Base-by-base conservation (phyloP, 345 rosid genomes). In the Bretschneidera sinensis region DNA sequence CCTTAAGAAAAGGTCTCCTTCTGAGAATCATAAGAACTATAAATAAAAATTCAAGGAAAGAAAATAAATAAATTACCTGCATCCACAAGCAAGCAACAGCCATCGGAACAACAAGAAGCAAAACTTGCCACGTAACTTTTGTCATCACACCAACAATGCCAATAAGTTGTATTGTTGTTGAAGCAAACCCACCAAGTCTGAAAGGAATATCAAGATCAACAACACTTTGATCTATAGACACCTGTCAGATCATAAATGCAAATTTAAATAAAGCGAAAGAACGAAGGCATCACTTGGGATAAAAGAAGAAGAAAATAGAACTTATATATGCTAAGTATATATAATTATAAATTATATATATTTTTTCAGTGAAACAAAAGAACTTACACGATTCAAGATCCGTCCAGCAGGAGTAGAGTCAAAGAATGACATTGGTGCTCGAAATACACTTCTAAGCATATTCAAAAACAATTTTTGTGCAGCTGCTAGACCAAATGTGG, bases 131-230 rank as follows among this genome's bases (percentile, higher is more conserved):
- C 57, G 99, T 95, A 48, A 95, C 99, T 64, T 79, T 74, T 28
- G 92, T 78, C 99, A 95, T 95, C 17, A 95, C 99, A 20, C 89
- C 91, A 51, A 95, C 95, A 57, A 95, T 95, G 62, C 99, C 97
- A 56, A 91, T 48, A 61, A 95, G 96, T 62, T 95, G 99, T 75
- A 95, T 95, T 17, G 99, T 95, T 39, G 99, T 95, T 49, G 99
- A 95, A 68, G 99, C 97, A 78, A 95, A 95, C 48, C 99, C 97
- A 57, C 99, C 96, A 73, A 94, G 97, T 72, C 99, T 83, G 76
- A 94, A 94, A 60, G 99, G 99, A 66, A 94, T 90, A 76, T 94
- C 99, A 62, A 94, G 97, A 76, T 94, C 99, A 57, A 94, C 99
- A 19, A 94, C 99, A 74, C 96, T 94, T 83, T 94, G 99, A 81